Conservation (phyloP, 1,284 basidiomycete genomes). For the Cutaneotrichosporon sp. region DNA sequence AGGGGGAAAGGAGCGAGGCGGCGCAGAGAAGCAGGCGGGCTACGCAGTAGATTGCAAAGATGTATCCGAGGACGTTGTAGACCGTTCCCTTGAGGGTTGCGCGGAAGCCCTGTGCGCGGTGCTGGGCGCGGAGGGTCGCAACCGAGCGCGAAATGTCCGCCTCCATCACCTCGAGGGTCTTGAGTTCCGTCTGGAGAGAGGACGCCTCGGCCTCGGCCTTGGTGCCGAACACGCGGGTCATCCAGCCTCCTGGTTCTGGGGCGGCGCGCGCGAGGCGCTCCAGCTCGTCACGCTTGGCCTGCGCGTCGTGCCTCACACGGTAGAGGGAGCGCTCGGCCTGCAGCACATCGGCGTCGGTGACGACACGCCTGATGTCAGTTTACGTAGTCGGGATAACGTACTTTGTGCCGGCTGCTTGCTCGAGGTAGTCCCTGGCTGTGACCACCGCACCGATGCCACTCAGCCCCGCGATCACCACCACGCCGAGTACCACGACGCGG, state of each 20-base stretch:
- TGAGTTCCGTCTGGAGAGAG: slow-evolving; percentile 39
- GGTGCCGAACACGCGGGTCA: slow-evolving; percentile 44
- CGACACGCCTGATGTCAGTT: slow-evolving; percentile 19
- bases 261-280: slow-evolving; percentile 23
- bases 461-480: slow-evolving; percentile 49
- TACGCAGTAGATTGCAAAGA: slow-evolving; percentile 51
- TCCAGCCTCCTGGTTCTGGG: slow-evolving; percentile 32
- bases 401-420: slow-evolving; percentile 39
- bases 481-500: slow-evolving; percentile 49
- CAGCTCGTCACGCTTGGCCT: slow-evolving; percentile 44
- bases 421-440: slow-evolving; percentile 50
- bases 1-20: slow-evolving; percentile 43
- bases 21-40: slow-evolving; percentile 51
- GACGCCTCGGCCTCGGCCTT: slow-evolving; percentile 33
- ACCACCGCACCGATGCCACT: slow-evolving; percentile 51
- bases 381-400: slow-evolving; percentile 17
- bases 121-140: slow-evolving; percentile 41
- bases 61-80: slow-evolving; percentile 47
- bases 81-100: slow-evolving; percentile 42
- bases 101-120: slow-evolving; percentile 49
- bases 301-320: slow-evolving; percentile 47
- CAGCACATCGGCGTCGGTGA: slow-evolving; percentile 39
- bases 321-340: slow-evolving; percentile 51
- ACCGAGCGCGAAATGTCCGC: slow-evolving; percentile 41
- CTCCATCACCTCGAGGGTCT: slow-evolving; percentile 49